Percentiles rank a stretch among this genome's conserved stretches.
Evolutionary conservation across 306 rosid genomes (phyloP).

Genomic region (Ceratonia siliqua): DNA sequence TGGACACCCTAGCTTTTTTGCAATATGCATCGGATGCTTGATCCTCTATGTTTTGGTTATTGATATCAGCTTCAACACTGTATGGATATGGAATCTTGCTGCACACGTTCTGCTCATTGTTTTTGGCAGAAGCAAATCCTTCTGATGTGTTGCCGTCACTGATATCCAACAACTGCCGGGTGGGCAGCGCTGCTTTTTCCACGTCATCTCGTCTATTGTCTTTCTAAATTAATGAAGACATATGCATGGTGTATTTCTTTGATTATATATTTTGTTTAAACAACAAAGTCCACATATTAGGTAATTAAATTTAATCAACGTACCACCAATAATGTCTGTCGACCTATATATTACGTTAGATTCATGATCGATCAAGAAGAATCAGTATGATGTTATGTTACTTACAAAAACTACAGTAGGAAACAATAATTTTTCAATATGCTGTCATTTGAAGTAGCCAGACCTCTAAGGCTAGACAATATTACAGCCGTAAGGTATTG

Average conservation of each 20-base stretch:
- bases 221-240: constrained; percentile 24
- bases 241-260: not conserved
- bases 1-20: constrained; percentile 52
- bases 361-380: not conserved
- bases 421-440: not conserved
- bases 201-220: not conserved
- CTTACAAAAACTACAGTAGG: not conserved
- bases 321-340: too few relatives aligned
- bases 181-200: constrained; percentile 26
- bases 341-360: too few relatives aligned
- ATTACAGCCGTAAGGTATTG: not conserved
- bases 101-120: not conserved
- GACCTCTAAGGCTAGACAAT: not conserved
- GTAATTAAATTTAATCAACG: not conserved
- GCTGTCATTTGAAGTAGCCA: not conserved
- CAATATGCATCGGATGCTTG: constrained; percentile 14
- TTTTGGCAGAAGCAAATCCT: constrained; percentile 7
- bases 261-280: not conserved
- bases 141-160: constrained; percentile 29
- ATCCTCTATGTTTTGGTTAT: constrained; percentile 29
- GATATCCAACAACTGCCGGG: constrained; percentile 37
- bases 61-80: constrained; percentile 15
- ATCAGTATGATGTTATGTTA: not conserved
- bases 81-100: constrained; percentile 20
- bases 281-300: not conserved